These are phyloP conservation scores for Pseudognaphalium luteoalbum DNA, from an alignment of 129 eudicot species.

Conservation along the genomic window DNA sequence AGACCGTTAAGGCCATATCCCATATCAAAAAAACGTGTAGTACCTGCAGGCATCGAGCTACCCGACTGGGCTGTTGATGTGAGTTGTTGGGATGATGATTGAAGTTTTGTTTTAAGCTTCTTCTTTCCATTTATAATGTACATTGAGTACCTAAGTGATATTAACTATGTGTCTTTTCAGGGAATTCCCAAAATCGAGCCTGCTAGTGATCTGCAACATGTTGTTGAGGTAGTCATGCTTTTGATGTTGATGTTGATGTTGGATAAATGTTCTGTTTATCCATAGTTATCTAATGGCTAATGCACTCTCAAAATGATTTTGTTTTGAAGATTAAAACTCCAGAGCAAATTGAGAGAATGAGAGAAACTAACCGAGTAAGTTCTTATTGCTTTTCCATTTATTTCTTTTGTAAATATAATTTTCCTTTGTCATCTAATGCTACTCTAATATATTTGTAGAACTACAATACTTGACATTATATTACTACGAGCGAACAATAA, in stretches of 20 bases:
- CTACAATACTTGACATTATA: background rate
- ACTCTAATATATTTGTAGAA: slow-evolving; percentile 5
- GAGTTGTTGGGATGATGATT: slow-evolving; percentile 38
- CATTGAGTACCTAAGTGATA: slow-evolving; percentile 4
- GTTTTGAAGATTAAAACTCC: slow-evolving; percentile 80
- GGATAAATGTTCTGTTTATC: background rate
- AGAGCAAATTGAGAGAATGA: slow-evolving; percentile 83
- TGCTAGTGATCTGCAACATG: slow-evolving; percentile 78
- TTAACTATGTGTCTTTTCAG: slow-evolving; percentile 38
- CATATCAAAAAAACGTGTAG: slow-evolving; percentile 64
- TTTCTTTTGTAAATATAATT: slow-evolving; percentile 3
- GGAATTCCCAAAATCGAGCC: slow-evolving; percentile 91
- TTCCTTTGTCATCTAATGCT: background rate
- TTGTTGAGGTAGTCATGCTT: slow-evolving; percentile 68
- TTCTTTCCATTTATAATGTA: background rate
- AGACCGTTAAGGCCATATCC: slow-evolving; percentile 85
- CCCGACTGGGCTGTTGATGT: slow-evolving; percentile 99
- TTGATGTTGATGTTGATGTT: background rate
- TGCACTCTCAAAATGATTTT: background rate
- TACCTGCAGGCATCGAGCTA: slow-evolving; percentile 71
- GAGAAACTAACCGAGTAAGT: slow-evolving; percentile 90
- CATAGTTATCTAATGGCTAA: slow-evolving; percentile 24
- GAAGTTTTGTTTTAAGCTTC: background rate
- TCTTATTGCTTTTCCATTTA: background rate
- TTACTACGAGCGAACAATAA: background rate